phyloP scores from a whole-genome alignment of 768 basidiomycete species.

The Leccinum fibrillosum region DNA sequence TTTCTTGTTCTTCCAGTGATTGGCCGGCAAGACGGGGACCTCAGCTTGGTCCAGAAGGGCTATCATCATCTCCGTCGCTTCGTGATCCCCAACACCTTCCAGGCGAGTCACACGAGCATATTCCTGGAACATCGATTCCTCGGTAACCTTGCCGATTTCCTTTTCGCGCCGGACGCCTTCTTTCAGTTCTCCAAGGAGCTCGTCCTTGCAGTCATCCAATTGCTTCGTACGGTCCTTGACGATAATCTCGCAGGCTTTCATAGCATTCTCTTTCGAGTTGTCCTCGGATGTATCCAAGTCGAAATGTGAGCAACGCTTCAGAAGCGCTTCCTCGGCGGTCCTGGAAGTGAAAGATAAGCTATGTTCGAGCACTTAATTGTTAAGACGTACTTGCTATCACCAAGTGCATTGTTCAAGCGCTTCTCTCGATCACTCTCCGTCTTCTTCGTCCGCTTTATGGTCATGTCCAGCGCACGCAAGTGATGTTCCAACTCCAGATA shows the following conservation, averaged over 20 bases:
- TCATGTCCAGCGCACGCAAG: slow-evolving; percentile 86
- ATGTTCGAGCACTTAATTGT: neutral
- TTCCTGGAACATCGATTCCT: slow-evolving; percentile 79
- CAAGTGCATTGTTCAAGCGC: slow-evolving; percentile 81
- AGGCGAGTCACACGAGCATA: slow-evolving; percentile 66
- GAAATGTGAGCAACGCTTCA: slow-evolving; percentile 96
- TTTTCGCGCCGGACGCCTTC: slow-evolving; percentile 69
- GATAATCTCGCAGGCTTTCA: slow-evolving; percentile 92
- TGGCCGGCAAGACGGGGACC: slow-evolving; percentile 36
- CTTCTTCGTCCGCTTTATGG: slow-evolving; percentile 62
- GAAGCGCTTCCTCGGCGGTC: slow-evolving; percentile 85
- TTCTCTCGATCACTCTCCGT: slow-evolving; percentile 79
- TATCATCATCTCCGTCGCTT: slow-evolving; percentile 62
- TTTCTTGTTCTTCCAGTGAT: slow-evolving; percentile 41
- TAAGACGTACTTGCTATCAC: slow-evolving; percentile 70
- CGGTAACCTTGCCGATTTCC: slow-evolving; percentile 54
- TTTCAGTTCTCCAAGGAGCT: slow-evolving; percentile 64
- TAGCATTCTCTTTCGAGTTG: slow-evolving; percentile 65
- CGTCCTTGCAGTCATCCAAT: slow-evolving; percentile 71
- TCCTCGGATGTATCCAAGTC: slow-evolving; percentile 62
- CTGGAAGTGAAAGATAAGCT: slow-evolving; percentile 35
- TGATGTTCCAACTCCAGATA: slow-evolving; percentile 95
- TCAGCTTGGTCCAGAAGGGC: slow-evolving; percentile 60
- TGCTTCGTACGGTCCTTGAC: slow-evolving; percentile 79
- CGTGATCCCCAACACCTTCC: slow-evolving; percentile 69